Conservation (phyloP, 1,284 basidiomycete genomes). For the Inonotus hispidus region DNA sequence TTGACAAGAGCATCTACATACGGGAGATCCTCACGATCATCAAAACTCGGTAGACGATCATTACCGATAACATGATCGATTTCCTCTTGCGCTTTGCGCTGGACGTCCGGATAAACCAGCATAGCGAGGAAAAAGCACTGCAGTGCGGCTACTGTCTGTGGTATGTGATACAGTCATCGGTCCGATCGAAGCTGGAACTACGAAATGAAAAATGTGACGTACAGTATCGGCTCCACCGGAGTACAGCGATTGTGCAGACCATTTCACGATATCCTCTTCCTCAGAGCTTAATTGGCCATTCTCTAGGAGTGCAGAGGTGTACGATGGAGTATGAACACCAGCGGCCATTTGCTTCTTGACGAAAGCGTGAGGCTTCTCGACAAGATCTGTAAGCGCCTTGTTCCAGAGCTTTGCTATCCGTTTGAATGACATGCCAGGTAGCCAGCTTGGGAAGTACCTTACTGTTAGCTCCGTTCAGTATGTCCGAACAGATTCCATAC, state of each 20-base stretch:
- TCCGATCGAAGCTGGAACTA: neutral
- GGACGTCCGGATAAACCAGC: conserved; percentile 24
- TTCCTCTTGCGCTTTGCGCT: conserved; percentile 25
- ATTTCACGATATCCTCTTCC: conserved; percentile 33
- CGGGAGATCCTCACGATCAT: conserved; percentile 24
- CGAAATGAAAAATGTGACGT: neutral
- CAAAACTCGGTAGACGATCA: conserved; percentile 25
- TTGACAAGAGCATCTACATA: conserved; percentile 27
- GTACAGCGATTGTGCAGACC: conserved; percentile 36
- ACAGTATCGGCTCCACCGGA: conserved; percentile 24
- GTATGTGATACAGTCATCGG: neutral
- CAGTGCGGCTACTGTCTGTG: conserved; percentile 19
- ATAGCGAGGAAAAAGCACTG: conserved; percentile 27
- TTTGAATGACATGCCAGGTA: conserved; percentile 44
- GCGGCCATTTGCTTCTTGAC: conserved; percentile 38
- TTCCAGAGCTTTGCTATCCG: conserved; percentile 34
- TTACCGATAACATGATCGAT: conserved; percentile 24
- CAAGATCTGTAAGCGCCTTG: conserved; percentile 27
- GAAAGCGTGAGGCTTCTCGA: conserved; percentile 34
- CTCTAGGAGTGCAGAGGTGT: conserved; percentile 33
- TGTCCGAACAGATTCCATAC: neutral
- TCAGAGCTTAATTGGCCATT: conserved; percentile 27
- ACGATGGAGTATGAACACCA: conserved; percentile 34
- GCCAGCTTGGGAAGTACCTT: conserved; percentile 41
- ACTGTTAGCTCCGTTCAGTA: conserved; percentile 25